Evolutionary conservation across 2,329 filamentous ascomycete species (phyloP), one percentile per base, ranked within the genome.

Genomic region (Botryotinia convoluta): DNA sequence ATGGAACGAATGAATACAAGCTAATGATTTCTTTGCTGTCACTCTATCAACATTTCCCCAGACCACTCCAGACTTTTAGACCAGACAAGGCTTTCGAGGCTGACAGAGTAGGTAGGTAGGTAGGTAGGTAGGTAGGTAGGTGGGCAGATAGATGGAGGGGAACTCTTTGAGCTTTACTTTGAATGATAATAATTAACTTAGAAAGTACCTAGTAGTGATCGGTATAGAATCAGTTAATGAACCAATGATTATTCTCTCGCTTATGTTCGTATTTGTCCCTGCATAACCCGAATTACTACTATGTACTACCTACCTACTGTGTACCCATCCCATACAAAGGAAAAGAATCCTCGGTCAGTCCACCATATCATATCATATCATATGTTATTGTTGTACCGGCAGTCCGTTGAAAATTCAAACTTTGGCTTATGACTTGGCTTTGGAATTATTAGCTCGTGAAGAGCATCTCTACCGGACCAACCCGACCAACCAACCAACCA

Each of bases 231-330:
- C 26, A 51, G 48, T 26, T 10, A 18, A 65, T n/a, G 26, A 37
- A 9, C 32, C 63, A 54, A 39, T 37, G 7, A 29, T 44, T 62
- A 4, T n/a, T 59, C 18, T 62, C 64, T 67, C 64, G 64, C 64
- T 67, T 67, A 39, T 62, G 37, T 62, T 62, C n/a, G 51, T 35
- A 61, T 14, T 61, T 62, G 60, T 8, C 35, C 35, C 60, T 62
- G 26, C 35, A 61, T 61, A 9, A n/a, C 8, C 35, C 35, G 45
- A 48, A 48, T 48, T 48, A 4, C 20, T 48, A 48, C 20, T 14
- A 6, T 14, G 39, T 42, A 42, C 12, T 42, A 7, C 39, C 44
- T 44, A 9, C 44, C 44, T 51, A 14, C 4, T n/a, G 10, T 51
- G 4, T 51, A 51, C 4, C 22, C 9, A 26, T 20, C 44, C 44